These are phyloP conservation scores for Huntiella abstrusa DNA, from an alignment of 2,329 filamentous ascomycete species.

Conservation along the genomic window DNA sequence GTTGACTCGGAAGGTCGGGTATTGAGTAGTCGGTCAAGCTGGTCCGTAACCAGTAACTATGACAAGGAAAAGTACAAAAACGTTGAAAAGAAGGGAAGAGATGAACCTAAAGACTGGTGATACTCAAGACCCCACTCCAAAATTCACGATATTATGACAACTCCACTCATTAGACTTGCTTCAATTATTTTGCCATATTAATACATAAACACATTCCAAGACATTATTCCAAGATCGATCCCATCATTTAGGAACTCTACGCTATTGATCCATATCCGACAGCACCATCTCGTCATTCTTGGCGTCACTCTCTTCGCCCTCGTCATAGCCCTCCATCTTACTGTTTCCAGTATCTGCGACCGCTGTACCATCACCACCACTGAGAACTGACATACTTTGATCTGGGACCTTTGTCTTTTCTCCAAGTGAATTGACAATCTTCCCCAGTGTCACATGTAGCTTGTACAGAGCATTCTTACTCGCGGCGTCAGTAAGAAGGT, in stretches of 20 bases:
- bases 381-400: constrained; percentile 23
- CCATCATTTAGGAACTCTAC: neutral
- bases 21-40: constrained; percentile 20
- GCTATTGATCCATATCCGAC: constrained; percentile 5
- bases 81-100: neutral
- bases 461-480: constrained; percentile 48
- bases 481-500: constrained; percentile 38
- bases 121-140: no score
- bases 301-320: constrained; percentile 8
- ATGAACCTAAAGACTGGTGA: constrained; percentile 2
- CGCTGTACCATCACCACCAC: constrained; percentile 1
- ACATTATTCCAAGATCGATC: constrained; percentile 1
- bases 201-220: constrained; percentile 1
- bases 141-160: no score
- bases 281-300: constrained; percentile 7
- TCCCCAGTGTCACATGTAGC: constrained; percentile 46
- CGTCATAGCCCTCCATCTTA: constrained; percentile 7
- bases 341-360: constrained; percentile 1
- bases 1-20: constrained; percentile 24
- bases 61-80: constrained; percentile 11
- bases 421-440: constrained; percentile 44
- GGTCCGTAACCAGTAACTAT: constrained; percentile 11
- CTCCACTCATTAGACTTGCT: no score
- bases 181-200: no score
- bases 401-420: constrained; percentile 25